Conservation (phyloP, 2,329 filamentous ascomycete genomes). For the Tolypocladium ophioglossoides region DNA sequence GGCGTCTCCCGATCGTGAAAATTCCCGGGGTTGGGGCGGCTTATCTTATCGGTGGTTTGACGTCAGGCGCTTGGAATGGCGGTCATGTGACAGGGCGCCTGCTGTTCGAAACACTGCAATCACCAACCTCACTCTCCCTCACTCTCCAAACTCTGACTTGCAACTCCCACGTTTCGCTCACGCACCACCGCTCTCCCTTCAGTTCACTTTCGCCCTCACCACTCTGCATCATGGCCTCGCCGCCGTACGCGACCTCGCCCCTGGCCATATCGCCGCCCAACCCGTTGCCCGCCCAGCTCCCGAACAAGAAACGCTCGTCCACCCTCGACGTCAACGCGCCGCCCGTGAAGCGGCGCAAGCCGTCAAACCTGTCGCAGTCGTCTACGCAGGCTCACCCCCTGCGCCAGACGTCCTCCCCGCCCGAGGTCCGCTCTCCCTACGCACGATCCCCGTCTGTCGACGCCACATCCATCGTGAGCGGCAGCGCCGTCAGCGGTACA, state of each 20-base stretch:
- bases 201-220: not conserved
- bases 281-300: constrained; percentile 37
- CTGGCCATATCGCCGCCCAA: constrained; percentile 45
- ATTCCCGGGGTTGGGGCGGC: not conserved
- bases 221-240: constrained; percentile 40
- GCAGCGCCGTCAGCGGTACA: constrained; percentile 44
- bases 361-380: constrained; percentile 49
- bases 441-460: constrained; percentile 58
- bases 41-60: not conserved
- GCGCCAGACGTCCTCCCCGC: constrained; percentile 72
- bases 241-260: constrained; percentile 38
- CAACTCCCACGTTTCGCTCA: not conserved
- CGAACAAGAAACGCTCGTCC: constrained; percentile 49
- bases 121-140: constrained; percentile 2
- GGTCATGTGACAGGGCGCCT: not conserved
- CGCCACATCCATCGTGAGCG: constrained; percentile 47
- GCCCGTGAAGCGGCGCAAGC: constrained; percentile 58
- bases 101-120: not conserved
- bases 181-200: no score
- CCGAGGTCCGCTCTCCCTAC: constrained; percentile 45
- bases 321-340: constrained; percentile 42
- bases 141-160: constrained; percentile 3
- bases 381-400: constrained; percentile 55
- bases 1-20: not conserved
- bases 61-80: not conserved